Evolutionary conservation across 495 filamentous ascomycete species (phyloP), one percentile per base, ranked within the genome.

Genomic region (Penicillium psychrofluorescens): DNA sequence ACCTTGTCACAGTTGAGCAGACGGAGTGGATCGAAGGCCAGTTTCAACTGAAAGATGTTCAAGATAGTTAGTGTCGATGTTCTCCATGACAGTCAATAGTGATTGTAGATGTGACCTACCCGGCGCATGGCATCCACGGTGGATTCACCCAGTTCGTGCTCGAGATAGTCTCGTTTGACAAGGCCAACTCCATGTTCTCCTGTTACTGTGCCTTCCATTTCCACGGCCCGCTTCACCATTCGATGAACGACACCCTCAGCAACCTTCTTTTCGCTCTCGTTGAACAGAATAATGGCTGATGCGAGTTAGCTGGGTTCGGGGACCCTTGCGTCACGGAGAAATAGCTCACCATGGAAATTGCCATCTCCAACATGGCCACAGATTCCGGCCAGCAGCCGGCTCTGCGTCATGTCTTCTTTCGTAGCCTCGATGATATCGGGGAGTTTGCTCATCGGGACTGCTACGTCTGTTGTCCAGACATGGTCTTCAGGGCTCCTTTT

Each of bases 301-400:
- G 30, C 8, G 31, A 13, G 28, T 45, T 41, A 44, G 33, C 44
- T 40, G 33, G 15, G 6, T 14, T 44, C 16, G 36, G 13, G 34
- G 15, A 4, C 22, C 16, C 4, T 22, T 4, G 4, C 22, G 22
- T 4, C 22, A 22, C 22, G 22, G 22, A 22, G 4, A 22, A 22
- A 4, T 4, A 22, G 22, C 64, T 64, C 61, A 79, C 76, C 63
- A 44, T 81, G 78, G 49, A 83, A 82, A 52, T 83, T 83, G 11
- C 80, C 80, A 64, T 84, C 80, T 11, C 80, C 80, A 12, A 83
- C 79, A 61, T 84, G 80, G n/a, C 80, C 80, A 39, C 82, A 77
- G 40, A 82, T 84, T 28, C 69, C 71, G 10, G 75, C 80, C 40
- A 79, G 54, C 13, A 84, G 49, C 1, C 74, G 76, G 42, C 72